Percentiles rank a stretch among this genome's conserved stretches.
phyloP scores from a whole-genome alignment of 106 monocot species.

The Platanthera guangdongensis region DNA sequence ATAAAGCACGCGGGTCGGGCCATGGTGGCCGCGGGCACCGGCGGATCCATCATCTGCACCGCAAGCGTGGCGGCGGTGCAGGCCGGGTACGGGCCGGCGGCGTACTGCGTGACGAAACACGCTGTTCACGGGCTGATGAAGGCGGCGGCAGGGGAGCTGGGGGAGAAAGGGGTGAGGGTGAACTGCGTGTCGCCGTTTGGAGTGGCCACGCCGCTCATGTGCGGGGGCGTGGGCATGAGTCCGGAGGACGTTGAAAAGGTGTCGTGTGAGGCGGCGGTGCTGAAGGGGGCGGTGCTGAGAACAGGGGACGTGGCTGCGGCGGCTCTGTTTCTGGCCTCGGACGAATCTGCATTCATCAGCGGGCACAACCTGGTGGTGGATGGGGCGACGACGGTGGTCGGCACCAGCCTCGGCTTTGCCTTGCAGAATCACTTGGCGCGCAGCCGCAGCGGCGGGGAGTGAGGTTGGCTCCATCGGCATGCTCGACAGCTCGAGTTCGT shows the following conservation, averaged over 20 bases:
- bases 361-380: constrained; percentile 64
- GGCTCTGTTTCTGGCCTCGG: constrained; percentile 44
- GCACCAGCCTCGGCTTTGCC: no score
- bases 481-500: no score
- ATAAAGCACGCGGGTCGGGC: constrained; percentile 5
- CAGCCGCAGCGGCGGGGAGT: no score
- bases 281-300: constrained; percentile 25
- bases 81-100: constrained; percentile 18
- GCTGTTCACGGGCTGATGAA: constrained; percentile 25
- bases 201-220: no score
- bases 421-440: no score
- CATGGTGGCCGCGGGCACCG: not conserved
- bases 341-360: constrained; percentile 46
- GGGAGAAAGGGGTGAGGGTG: constrained; percentile 44
- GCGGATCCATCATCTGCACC: constrained; percentile 2
- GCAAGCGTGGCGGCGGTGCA: not conserved
- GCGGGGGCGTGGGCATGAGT: no score
- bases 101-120: constrained; percentile 47
- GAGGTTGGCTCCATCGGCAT: no score
- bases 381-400: constrained; percentile 32
- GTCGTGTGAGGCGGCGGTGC: constrained; percentile 7
- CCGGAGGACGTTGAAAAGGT: no score
- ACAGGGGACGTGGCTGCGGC: constrained; percentile 39
- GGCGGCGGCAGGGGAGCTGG: constrained; percentile 43
- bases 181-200: no score